Evolutionary conservation across 78 protist genomes (phyloP), one percentile per base, ranked within the genome.

Genomic region (Isochrysis galbana): DNA sequence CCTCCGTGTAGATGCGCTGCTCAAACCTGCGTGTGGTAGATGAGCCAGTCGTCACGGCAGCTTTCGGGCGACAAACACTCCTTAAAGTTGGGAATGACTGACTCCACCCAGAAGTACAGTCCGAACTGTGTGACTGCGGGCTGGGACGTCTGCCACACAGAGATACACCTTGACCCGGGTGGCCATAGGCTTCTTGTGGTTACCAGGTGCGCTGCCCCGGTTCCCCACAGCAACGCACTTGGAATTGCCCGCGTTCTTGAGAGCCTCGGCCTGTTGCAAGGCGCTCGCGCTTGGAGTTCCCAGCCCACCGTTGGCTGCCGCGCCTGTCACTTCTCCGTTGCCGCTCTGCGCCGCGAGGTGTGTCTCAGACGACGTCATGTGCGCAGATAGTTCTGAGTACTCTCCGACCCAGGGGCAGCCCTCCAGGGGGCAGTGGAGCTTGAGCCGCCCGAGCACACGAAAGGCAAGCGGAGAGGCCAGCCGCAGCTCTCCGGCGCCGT

Each of bases 371-470:
- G 19, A 3, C 25, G 44, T n/a, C 82, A 72, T 2, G 44, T 72
- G 82, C 23, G 11, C 0, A 26, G 29, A 17, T 7, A 72, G 36
- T 26, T 36, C 82, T 0, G 82, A 34, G 44, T 72, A 72, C 82
- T 72, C 82, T 21, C 82, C 82, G 25, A 1, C 32, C 82, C 82
- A 72, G 29, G 39, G 0, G 82, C 82, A 72, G 23, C 74, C 74
- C 74, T 72, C 32, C 84, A 77, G 46, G n/a, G 88, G 55, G 54
- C 88, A 80, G 55, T 41, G 51, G 23, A 80, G 61, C 41, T 51
- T 46, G 44, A 80, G 47, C 47, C 88, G 48, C 23, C 88, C 88
- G 88, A 80, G 88, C 38, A 80, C 54, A 5, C 88, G 88, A 46
- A 46, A 80, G 41, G 88, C 88, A 38, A 80, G 88, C 11, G 88